phyloP scores from a whole-genome alignment of 1,284 basidiomycete species.

The Ganoderma lucidum region DNA sequence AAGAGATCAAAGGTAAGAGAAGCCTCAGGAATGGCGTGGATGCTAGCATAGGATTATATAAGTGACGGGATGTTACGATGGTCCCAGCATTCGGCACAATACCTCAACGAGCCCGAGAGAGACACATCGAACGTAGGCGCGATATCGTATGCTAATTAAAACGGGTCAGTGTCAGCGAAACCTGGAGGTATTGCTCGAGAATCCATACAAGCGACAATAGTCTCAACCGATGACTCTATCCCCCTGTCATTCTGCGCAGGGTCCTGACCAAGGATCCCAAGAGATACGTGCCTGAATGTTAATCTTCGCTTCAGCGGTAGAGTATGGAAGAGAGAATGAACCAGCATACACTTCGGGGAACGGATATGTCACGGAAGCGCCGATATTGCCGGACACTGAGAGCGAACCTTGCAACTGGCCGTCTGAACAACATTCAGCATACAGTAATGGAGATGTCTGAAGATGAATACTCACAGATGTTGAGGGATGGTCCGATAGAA shows the following conservation, averaged over 20 bases:
- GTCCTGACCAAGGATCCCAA: not conserved
- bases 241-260: not conserved
- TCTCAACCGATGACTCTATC: not conserved
- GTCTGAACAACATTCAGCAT: not conserved
- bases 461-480: not conserved
- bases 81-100: not conserved
- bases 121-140: not conserved
- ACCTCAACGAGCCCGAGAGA: constrained; percentile 1
- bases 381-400: not conserved
- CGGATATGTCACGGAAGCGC: constrained; percentile 7
- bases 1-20: constrained; percentile 10
- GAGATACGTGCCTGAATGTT: not conserved
- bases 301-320: not conserved
- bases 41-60: not conserved
- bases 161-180: not conserved
- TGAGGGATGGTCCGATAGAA: not conserved
- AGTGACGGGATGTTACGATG: not conserved
- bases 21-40: constrained; percentile 11
- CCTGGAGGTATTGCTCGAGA: not conserved
- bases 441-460: not conserved
- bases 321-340: not conserved
- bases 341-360: constrained; percentile 9
- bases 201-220: not conserved
- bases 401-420: constrained; percentile 1
- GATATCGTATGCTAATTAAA: not conserved